phyloP scores from a whole-genome alignment of 139 green algal species.

The Raphidocelis subcapitata region DNA sequence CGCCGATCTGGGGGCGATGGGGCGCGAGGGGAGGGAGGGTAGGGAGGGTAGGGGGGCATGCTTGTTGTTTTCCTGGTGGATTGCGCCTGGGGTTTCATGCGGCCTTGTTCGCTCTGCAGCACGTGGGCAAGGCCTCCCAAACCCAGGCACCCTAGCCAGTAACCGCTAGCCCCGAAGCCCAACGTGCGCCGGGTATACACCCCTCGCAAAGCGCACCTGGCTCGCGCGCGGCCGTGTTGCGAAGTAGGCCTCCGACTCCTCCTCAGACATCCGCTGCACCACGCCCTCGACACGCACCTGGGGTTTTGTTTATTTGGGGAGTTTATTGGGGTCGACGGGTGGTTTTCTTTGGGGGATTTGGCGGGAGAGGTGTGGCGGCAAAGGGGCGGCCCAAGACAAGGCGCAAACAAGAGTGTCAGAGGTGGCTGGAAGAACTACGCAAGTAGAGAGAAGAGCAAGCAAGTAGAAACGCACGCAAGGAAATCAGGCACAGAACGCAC shows the following conservation, averaged over 20 bases:
- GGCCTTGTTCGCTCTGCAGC: no score
- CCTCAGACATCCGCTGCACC: constrained; percentile 62
- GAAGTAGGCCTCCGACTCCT: constrained; percentile 85
- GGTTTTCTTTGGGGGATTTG: not conserved
- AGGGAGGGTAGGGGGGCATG: no score
- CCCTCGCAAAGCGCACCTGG: no score
- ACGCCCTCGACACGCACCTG: constrained; percentile 82
- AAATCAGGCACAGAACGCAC: not conserved
- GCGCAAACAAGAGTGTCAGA: not conserved
- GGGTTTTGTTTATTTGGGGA: not conserved
- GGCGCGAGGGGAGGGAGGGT: no score
- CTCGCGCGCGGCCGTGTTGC: constrained; percentile 70
- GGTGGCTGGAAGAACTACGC: not conserved
- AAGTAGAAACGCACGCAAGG: not conserved
- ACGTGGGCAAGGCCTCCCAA: no score
- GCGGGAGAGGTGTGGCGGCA: not conserved
- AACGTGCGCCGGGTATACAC: no score
- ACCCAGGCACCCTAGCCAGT: no score
- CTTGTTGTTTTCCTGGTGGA: no score
- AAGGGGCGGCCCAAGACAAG: not conserved
- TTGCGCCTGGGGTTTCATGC: no score
- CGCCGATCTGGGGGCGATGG: no score
- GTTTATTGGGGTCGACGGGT: not conserved
- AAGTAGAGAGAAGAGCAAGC: not conserved
- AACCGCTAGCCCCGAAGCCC: no score